Percentiles rank a stretch among this genome's conserved stretches.
These are phyloP conservation scores for Camillea tinctor DNA, from an alignment of 2,329 filamentous ascomycete species.

Conservation along the genomic window DNA sequence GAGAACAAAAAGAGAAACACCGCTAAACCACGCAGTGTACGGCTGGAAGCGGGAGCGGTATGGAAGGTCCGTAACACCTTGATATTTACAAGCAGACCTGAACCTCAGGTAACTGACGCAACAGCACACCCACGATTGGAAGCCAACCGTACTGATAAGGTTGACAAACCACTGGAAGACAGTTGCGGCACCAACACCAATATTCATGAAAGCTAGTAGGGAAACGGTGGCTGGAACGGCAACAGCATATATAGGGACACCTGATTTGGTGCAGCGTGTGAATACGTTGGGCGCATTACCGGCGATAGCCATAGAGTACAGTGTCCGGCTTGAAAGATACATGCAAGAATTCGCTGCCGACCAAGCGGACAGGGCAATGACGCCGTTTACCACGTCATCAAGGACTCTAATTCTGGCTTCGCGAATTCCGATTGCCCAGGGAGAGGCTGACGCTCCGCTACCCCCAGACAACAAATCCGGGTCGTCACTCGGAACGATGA, in stretches of 20 bases:
- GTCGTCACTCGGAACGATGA: constrained; percentile 34
- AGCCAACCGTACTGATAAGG: constrained; percentile 48
- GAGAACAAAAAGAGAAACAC: constrained; percentile 46
- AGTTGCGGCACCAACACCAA: constrained; percentile 54
- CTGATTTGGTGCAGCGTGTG: constrained; percentile 43
- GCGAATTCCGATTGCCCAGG: constrained; percentile 51
- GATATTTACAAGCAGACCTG: constrained; percentile 44
- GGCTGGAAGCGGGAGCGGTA: constrained; percentile 55
- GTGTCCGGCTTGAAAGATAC: constrained; percentile 45
- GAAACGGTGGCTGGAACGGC: constrained; percentile 46
- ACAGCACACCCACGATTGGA: constrained; percentile 53
- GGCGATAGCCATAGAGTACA: constrained; percentile 48
- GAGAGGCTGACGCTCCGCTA: constrained; percentile 40
- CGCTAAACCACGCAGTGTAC: constrained; percentile 47
- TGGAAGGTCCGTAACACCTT: constrained; percentile 45
- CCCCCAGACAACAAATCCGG: constrained; percentile 22
- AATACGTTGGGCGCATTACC: constrained; percentile 49
- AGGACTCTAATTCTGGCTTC: constrained; percentile 42
- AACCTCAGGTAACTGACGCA: constrained; percentile 58
- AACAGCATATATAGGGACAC: constrained; percentile 38
- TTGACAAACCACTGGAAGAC: constrained; percentile 62
- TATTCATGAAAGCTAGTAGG: constrained; percentile 62
- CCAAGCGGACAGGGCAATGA: constrained; percentile 40
- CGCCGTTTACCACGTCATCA: constrained; percentile 38
- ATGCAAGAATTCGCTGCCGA: constrained; percentile 45